Percentiles rank a stretch among this genome's conserved stretches.
phyloP scores from a whole-genome alignment of 1,139 yeast genomes.

The Protomyces inundatus region DNA sequence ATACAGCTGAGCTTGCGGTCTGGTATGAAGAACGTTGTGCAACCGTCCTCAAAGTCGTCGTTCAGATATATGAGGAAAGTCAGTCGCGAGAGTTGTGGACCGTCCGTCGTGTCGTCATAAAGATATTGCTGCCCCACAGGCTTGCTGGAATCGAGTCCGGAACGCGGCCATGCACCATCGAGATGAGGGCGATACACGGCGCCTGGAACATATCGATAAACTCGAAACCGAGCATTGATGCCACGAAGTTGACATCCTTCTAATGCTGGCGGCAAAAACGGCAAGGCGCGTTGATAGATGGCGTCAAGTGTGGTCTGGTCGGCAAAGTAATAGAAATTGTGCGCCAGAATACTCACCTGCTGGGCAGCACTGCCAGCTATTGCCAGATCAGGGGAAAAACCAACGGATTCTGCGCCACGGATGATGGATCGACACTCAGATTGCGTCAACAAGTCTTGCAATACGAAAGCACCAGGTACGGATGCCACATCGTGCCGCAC shows the following conservation, averaged over 20 bases:
- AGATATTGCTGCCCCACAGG: conserved; percentile 16
- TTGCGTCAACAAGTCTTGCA: not conserved
- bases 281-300: conserved; percentile 8
- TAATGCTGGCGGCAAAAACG: conserved; percentile 8
- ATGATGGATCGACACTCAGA: conserved; percentile 16
- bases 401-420: conserved; percentile 16
- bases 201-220: conserved; percentile 24
- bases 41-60: conserved; percentile 22
- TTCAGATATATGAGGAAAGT: conserved; percentile 22
- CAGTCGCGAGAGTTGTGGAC: conserved; percentile 17
- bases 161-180: conserved; percentile 26
- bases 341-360: conserved; percentile 19
- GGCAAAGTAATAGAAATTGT: conserved; percentile 23
- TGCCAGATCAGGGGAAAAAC: conserved; percentile 20
- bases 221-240: conserved; percentile 22
- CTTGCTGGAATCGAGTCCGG: conserved; percentile 13
- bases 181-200: conserved; percentile 23
- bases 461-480: conserved; percentile 23
- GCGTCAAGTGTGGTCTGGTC: not conserved
- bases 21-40: conserved; percentile 22
- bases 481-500: conserved; percentile 5
- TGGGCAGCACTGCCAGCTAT: conserved; percentile 22
- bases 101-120: conserved; percentile 13
- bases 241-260: conserved; percentile 20
- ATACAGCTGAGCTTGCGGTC: conserved; percentile 4